Percentiles rank a stretch among this genome's conserved stretches.
Conservation (phyloP, 1,284 basidiomycete genomes). For the Coriolopsis trogii region DNA sequence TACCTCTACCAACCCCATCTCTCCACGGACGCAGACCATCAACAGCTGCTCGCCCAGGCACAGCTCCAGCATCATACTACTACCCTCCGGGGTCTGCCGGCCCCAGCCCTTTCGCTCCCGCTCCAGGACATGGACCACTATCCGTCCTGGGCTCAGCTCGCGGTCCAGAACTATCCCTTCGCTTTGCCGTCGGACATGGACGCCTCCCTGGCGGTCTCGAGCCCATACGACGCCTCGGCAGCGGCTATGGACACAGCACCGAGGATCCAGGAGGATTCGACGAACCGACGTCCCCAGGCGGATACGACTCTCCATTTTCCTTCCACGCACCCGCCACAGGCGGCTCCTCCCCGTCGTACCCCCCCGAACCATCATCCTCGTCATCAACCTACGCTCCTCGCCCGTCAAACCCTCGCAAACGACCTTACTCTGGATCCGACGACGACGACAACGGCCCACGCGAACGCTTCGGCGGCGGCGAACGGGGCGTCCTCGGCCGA, state of each 20-base stretch:
- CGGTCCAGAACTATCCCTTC: constrained; percentile 43
- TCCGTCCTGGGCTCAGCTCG: constrained; percentile 47
- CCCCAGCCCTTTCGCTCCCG: constrained; percentile 44
- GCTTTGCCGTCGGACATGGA: constrained; percentile 41
- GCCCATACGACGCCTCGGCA: constrained; percentile 28
- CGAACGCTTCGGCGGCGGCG: constrained; percentile 30
- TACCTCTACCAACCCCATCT: constrained; percentile 46
- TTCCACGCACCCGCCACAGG: constrained; percentile 61
- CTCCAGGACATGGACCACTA: constrained; percentile 46
- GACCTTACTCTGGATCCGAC: constrained; percentile 54
- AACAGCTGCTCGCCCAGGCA: constrained; percentile 59
- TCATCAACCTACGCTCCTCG: constrained; percentile 29
- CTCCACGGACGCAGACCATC: constrained; percentile 42
- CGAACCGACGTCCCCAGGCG: constrained; percentile 29
- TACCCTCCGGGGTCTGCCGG: constrained; percentile 35
- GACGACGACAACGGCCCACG: constrained; percentile 44
- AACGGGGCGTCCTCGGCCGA: constrained; percentile 31
- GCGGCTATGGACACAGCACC: constrained; percentile 26
- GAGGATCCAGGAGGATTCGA: constrained; percentile 32
- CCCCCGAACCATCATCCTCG: constrained; percentile 40
- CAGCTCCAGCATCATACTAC: constrained; percentile 63
- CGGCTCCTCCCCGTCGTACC: constrained; percentile 41
- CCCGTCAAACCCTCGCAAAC: constrained; percentile 56
- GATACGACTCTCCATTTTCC: constrained; percentile 70
- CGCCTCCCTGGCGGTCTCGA: constrained; percentile 34